Evolutionary conservation across 1,284 basidiomycete species (phyloP), one percentile per base, ranked within the genome.

Genomic region (Schizopora paradoxa): DNA sequence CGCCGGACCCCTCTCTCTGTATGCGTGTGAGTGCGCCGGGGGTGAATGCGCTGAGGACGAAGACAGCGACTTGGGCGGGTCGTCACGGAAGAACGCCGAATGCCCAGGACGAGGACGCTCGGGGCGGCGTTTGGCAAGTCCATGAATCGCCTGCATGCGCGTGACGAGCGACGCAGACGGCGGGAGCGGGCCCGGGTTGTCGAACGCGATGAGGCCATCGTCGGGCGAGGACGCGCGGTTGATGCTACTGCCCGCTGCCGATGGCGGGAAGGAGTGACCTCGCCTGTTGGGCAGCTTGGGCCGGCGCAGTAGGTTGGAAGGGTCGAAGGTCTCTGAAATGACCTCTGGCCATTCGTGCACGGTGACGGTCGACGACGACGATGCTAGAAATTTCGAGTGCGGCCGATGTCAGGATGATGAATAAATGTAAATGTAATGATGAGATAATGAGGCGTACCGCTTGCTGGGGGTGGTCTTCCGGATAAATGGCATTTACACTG

Each of bases 401-500:
- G 33, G 10, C 22, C 18, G 11, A 16, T 22, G 7, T 16, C 33
- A 19, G 18, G 33, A 22, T 35, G 33, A 22, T 4, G 7, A 35
- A 35, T n/a, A 35, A 35, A 35, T 10, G 5, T 32, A 13, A 32
- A 13, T 2, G n/a, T 16, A 13, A 35, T 19, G 22, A 19, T 13
- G 33, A 14, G 22, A 3, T 35, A 35, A 35, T 4, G n/a, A n/a
- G 28, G 16, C 27, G 11, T 41, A 38, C 29, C 32, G 7, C 27
- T 41, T 16, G 39, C 22, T 10, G 11, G 32, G 19, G 14, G 41
- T 23, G 27, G 13, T 7, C 43, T 42, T 16, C 48, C 48, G n/a
- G 48, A 50, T 5, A 50, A 40, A 32, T 50, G 48, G 48, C 48
- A 50, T 11, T 46, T 43, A 31, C 48, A 50, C 26, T 46, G 48